Evolutionary conservation across 257 asterid genomes (phyloP), one percentile per base, ranked within the genome.

Genomic region (Apocynum venetum): DNA sequence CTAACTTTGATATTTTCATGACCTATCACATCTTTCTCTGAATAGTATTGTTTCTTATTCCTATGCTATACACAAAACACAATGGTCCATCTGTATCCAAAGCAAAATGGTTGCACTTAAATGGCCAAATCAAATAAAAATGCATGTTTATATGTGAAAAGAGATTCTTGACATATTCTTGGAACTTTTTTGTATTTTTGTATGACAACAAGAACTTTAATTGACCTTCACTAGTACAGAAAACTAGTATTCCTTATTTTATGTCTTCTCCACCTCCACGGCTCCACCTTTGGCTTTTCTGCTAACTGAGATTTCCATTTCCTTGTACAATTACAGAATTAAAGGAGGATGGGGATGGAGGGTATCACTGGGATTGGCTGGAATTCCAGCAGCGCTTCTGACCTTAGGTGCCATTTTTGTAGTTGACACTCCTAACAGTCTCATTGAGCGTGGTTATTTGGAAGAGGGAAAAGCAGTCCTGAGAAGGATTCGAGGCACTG

Each of bases 281-380:
- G 31, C 31, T 25, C 31, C 31, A 25, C 31, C 31, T 25, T 25
- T 25, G 31, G 31, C 31, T 25, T 25, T 25, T 25, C 31, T 25
- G 31, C 31, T 25, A 25, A 25, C 31, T 25, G 31, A 25, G 31
- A 25, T 25, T 25, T 25, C 31, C 19, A 12, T 20, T n/a, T 65
- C 8, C 36, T 0, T 48, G 7, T 4, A 73, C 47, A 46, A 46
- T 70, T 8, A 19, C 86, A 94, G 98, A 71, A 92, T 94, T 48
- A 51, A 81, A 52, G 96, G 96, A 69, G 94, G 91, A 68, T 89
- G 92, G 91, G 98, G 98, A 0, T 94, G 98, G 98, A 87, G 98
- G 44, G 31, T 94, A 7, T 94, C 98, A 3, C 61, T 94, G 40
- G 98, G 97, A 31, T 68, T 94, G 76, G 98, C 97, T 8, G 98